Base-by-base conservation (phyloP, 345 rosid genomes). In the Citrus glauca region DNA sequence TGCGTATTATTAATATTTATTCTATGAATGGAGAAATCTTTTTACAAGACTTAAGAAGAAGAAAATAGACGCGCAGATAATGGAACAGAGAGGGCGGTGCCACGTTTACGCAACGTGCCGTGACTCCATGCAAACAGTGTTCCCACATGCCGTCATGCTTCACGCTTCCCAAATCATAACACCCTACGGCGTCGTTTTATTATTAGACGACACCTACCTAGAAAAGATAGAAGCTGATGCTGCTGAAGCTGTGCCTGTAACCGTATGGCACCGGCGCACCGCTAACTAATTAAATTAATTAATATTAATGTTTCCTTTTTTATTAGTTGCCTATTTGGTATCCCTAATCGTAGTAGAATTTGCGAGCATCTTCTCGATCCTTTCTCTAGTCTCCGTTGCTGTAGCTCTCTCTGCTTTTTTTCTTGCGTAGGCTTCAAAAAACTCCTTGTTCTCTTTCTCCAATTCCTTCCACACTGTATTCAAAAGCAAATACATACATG, bases 361-460 rank as follows among this genome's bases (percentile, higher is more conserved):
- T 9, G 86, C 78, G 56, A 87, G 85, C 69, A 81, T 59, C 76
- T 77, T 78, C 77, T 78, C 84, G 65, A 91, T 82, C 74, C 72
- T 83, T 77, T 82, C 85, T 74, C 83, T 87, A 70, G 82, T 81
- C 80, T 86, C 88, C 77, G 60, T 83, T 72, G 85, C 88, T 45
- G 66, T 72, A 20, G 78, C 80, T 65, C 73, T 84, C 70, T 71
- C 80, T 67, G 75, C 83, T 66, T 86, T 80, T 38, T 78, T 84
- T 56, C 76, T 85, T 35, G 50, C 25, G 75, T 95, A 93, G 4
- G 91, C 92, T 78, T 93, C 94, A 57, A 95, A 95, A 86, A 95
- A 95, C 79, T 89, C 97, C 81, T 88, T 89, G 89, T 95, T 95
- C 85, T 85, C 97, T 76, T 93, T 93, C 89, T 90, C 97, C 74